A percentile compares a stretch with the other conserved stretches of the same genome.
phyloP scores from a whole-genome alignment of 2,329 filamentous ascomycete species.

The Botrytis byssoidea region DNA sequence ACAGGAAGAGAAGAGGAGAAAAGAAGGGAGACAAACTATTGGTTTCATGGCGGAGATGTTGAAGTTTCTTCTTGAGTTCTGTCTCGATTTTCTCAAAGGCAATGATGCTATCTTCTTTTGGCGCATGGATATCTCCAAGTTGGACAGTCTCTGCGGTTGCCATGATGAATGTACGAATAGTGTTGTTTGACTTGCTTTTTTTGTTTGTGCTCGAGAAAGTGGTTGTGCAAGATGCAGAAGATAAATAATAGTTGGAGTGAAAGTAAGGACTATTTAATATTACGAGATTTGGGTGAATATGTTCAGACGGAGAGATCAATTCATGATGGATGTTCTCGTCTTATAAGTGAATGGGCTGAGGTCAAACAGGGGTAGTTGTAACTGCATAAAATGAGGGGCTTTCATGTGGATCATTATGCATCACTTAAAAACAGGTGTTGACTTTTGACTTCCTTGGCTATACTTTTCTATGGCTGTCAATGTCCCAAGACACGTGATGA shows the following conservation, averaged over 20 bases:
- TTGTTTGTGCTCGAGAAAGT: background rate
- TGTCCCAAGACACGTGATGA: background rate
- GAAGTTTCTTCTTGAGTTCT: conserved; percentile 52
- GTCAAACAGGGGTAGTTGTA: conserved; percentile 8
- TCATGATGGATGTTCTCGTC: background rate
- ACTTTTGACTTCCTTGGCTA: conserved; percentile 6
- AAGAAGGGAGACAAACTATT: conserved; percentile 41
- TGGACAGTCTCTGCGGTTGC: conserved; percentile 51
- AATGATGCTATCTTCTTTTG: conserved; percentile 52
- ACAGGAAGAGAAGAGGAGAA: background rate
- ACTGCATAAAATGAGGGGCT: conserved; percentile 15
- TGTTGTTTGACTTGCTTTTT: background rate
- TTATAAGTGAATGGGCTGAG: conserved; percentile 10
- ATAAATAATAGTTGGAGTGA: background rate
- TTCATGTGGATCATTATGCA: background rate
- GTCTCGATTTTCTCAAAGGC: conserved; percentile 50
- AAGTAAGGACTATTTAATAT: background rate
- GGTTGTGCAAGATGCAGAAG: background rate
- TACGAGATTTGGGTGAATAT: background rate
- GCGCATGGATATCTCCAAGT: conserved; percentile 42
- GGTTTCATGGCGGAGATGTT: conserved; percentile 49
- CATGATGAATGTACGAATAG: conserved; percentile 27
- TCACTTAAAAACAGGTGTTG: conserved; percentile 12
- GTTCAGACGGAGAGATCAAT: background rate
- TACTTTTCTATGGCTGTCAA: background rate